Evolutionary conservation across 805 yeast genomes (phyloP).

Genomic region (Metschnikowia bowlesiae): DNA sequence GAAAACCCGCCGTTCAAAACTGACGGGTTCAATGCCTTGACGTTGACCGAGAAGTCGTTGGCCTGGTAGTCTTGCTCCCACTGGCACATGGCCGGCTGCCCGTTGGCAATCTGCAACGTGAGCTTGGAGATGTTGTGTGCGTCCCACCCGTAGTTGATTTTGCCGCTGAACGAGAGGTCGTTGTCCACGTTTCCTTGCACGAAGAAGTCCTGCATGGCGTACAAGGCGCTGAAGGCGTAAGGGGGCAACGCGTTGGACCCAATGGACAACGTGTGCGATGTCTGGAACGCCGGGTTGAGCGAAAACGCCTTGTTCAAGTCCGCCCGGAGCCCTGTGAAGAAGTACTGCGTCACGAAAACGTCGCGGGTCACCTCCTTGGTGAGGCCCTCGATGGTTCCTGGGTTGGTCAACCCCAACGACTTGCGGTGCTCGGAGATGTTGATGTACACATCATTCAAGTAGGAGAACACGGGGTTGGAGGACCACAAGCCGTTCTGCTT

Average conservation of each 20-base stretch:
- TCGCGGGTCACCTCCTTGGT: slow-evolving; percentile 92
- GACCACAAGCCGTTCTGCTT: slow-evolving; percentile 65
- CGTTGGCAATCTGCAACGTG: slow-evolving; percentile 80
- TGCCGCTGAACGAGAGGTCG: slow-evolving; percentile 79
- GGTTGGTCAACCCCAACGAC: slow-evolving; percentile 78
- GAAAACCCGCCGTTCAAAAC: slow-evolving; percentile 68
- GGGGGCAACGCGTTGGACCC: slow-evolving; percentile 86
- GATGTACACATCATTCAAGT: slow-evolving; percentile 69
- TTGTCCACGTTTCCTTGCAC: slow-evolving; percentile 91
- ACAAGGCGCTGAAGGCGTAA: slow-evolving; percentile 85
- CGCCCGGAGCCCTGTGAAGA: slow-evolving; percentile 94
- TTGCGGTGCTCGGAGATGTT: slow-evolving; percentile 73
- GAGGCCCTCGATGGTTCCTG: slow-evolving; percentile 92
- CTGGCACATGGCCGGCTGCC: slow-evolving; percentile 92
- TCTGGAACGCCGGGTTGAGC: slow-evolving; percentile 93
- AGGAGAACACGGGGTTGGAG: slow-evolving; percentile 77
- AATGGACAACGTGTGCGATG: slow-evolving; percentile 85
- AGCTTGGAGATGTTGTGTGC: slow-evolving; percentile 72
- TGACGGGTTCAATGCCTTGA: slow-evolving; percentile 89
- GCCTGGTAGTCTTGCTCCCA: slow-evolving; percentile 95
- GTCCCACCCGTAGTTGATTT: slow-evolving; percentile 89
- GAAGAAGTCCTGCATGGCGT: slow-evolving; percentile 79
- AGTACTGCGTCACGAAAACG: slow-evolving; percentile 83
- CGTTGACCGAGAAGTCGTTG: slow-evolving; percentile 78
- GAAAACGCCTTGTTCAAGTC: slow-evolving; percentile 90